Evolutionary conservation across 306 rosid species (phyloP).

Genomic region (Delonix regia): DNA sequence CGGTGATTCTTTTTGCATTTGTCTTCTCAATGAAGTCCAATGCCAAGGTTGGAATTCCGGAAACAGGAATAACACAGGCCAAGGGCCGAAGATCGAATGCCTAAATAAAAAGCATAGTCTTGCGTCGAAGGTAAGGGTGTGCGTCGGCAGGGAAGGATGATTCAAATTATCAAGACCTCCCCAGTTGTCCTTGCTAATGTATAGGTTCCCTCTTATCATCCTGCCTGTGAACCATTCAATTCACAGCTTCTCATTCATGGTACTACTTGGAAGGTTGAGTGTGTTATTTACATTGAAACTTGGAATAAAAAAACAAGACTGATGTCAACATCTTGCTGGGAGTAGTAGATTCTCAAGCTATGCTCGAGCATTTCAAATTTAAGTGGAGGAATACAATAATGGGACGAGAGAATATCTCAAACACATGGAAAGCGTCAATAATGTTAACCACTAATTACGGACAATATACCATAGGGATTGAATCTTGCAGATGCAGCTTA

Average conservation of each 20-base stretch:
- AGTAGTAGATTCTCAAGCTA: slow-evolving; percentile 21
- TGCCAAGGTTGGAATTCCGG: too few relatives aligned
- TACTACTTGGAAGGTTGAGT: slow-evolving; percentile 21
- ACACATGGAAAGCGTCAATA: slow-evolving; percentile 29
- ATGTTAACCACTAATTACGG: slow-evolving; percentile 41
- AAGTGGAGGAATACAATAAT: slow-evolving; percentile 43
- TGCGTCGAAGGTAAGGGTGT: too few relatives aligned
- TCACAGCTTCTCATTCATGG: slow-evolving; percentile 39
- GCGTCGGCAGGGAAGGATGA: too few relatives aligned
- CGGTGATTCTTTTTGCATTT: too few relatives aligned
- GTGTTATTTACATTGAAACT: slow-evolving; percentile 47
- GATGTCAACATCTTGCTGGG: slow-evolving; percentile 57
- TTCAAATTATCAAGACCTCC: background rate
- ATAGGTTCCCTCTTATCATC: background rate
- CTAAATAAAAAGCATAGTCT: too few relatives aligned
- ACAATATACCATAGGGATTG: slow-evolving; percentile 15
- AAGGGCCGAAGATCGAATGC: too few relatives aligned
- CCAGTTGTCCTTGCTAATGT: background rate
- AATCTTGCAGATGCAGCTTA: slow-evolving; percentile 18
- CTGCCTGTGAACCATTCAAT: slow-evolving; percentile 1
- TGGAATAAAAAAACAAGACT: slow-evolving; percentile 43
- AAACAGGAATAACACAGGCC: too few relatives aligned
- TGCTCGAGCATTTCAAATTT: slow-evolving; percentile 36
- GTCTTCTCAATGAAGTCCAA: too few relatives aligned
- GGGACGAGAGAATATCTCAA: slow-evolving; percentile 21